phyloP scores from a whole-genome alignment of 495 filamentous ascomycete genomes.

The Xylaria telfairii region DNA sequence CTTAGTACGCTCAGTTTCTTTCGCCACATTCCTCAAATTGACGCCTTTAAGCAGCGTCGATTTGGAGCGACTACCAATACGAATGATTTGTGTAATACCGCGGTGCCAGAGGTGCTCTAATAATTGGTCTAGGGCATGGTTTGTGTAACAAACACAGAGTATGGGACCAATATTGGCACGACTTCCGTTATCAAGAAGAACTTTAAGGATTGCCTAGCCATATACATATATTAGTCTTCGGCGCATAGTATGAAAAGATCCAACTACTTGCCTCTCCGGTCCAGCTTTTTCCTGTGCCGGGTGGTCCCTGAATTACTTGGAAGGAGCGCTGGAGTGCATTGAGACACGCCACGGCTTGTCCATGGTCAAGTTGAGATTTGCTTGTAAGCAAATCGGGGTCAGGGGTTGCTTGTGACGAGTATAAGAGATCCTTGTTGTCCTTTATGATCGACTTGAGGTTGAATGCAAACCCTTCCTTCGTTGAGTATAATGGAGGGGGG shows the following conservation, averaged over 20 bases:
- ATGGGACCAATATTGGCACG: slow-evolving; percentile 65
- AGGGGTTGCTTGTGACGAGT: slow-evolving; percentile 41
- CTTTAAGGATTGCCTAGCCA: slow-evolving; percentile 57
- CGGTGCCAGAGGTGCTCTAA: slow-evolving; percentile 67
- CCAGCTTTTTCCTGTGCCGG: slow-evolving; percentile 78
- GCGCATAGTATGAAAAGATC: not conserved
- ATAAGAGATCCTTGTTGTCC: slow-evolving; percentile 38
- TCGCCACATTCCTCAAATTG: slow-evolving; percentile 51
- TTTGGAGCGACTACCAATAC: slow-evolving; percentile 70
- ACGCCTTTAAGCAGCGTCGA: slow-evolving; percentile 55
- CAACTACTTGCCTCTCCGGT: slow-evolving; percentile 14
- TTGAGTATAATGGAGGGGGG: slow-evolving; percentile 60
- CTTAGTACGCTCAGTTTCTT: slow-evolving; percentile 32
- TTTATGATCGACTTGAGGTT: slow-evolving; percentile 55
- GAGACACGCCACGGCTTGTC: slow-evolving; percentile 63
- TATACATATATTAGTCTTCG: not conserved
- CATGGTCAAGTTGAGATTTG: slow-evolving; percentile 59
- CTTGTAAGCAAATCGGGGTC: slow-evolving; percentile 47
- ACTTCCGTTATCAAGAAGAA: slow-evolving; percentile 63
- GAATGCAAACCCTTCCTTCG: slow-evolving; percentile 56
- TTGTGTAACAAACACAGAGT: slow-evolving; percentile 69
- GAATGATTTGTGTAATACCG: slow-evolving; percentile 65
- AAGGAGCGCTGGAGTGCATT: slow-evolving; percentile 60
- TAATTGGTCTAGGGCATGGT: slow-evolving; percentile 76
- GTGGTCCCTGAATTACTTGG: slow-evolving; percentile 78